phyloP scores from a whole-genome alignment of 768 basidiomycete genomes.

The Boletus reticulatus region DNA sequence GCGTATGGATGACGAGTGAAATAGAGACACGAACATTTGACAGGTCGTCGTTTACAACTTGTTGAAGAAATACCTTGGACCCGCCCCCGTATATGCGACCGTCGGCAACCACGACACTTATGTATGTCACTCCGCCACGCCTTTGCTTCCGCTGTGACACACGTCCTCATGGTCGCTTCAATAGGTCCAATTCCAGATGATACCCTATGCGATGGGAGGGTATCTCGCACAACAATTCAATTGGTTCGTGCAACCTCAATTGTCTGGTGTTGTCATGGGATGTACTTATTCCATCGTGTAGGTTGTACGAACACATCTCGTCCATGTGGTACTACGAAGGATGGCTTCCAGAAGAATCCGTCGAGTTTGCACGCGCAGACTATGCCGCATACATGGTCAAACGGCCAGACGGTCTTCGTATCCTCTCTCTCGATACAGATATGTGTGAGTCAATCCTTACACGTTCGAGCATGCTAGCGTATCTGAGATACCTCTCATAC shows the following conservation, averaged over 20 bases:
- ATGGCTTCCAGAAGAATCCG: conserved; percentile 40
- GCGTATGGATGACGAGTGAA: background rate
- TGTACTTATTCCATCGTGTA: conserved; percentile 5
- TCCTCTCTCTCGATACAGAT: conserved; percentile 48
- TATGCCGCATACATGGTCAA: conserved; percentile 27
- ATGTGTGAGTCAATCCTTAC: conserved; percentile 26
- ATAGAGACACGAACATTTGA: background rate
- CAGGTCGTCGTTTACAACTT: conserved; percentile 58
- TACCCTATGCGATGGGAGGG: conserved; percentile 38
- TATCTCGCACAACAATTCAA: conserved; percentile 36
- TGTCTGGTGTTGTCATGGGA: background rate
- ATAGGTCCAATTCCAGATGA: conserved; percentile 30
- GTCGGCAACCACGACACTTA: conserved; percentile 77
- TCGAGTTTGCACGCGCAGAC: conserved; percentile 40
- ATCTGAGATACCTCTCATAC: too few relatives aligned
- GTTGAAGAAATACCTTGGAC: conserved; percentile 54
- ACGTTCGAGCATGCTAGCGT: too few relatives aligned
- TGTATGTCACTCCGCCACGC: conserved; percentile 27
- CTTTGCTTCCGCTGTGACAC: background rate
- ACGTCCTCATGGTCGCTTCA: background rate
- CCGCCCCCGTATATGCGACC: conserved; percentile 64
- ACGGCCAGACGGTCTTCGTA: too few relatives aligned
- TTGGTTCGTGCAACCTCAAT: conserved; percentile 29
- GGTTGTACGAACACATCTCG: conserved; percentile 50
- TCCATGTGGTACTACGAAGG: conserved; percentile 43